These are phyloP conservation scores for Saccharomycopsis fermentans DNA, from an alignment of 805 yeast species.

Conservation along the genomic window DNA sequence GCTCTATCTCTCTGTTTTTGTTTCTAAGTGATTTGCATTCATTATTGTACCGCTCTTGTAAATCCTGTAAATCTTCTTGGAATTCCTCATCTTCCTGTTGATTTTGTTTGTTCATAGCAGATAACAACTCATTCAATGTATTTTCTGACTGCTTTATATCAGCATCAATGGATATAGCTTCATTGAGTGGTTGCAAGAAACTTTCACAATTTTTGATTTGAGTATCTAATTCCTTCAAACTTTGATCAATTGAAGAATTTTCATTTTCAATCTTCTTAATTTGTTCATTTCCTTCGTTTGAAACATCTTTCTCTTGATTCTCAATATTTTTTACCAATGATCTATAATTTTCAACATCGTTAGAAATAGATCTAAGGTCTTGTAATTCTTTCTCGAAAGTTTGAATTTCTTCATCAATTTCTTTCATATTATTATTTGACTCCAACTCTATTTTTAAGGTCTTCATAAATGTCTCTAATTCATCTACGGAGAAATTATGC, in stretches of 20 bases:
- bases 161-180: constrained; percentile 16
- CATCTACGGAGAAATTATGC: constrained; percentile 42
- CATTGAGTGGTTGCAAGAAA: constrained; percentile 25
- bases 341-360: constrained; percentile 6
- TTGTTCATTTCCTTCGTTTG: background rate
- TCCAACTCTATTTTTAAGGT: constrained; percentile 3
- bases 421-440: constrained; percentile 13
- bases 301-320: background rate
- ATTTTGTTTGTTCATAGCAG: constrained; percentile 24
- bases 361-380: constrained; percentile 4
- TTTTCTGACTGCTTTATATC: constrained; percentile 4
- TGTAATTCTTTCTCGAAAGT: constrained; percentile 24
- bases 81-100: constrained; percentile 26
- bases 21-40: constrained; percentile 34
- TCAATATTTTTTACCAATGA: background rate
- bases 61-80: constrained; percentile 35
- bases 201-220: background rate
- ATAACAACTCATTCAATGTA: constrained; percentile 28
- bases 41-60: constrained; percentile 29
- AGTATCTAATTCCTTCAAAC: constrained; percentile 11
- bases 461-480: constrained; percentile 17
- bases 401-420: constrained; percentile 20
- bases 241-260: constrained; percentile 17
- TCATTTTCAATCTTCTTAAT: constrained; percentile 15
- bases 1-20: constrained; percentile 25